phyloP scores from a whole-genome alignment of 1,284 basidiomycete species.

The Bondarzewia mesenterica region DNA sequence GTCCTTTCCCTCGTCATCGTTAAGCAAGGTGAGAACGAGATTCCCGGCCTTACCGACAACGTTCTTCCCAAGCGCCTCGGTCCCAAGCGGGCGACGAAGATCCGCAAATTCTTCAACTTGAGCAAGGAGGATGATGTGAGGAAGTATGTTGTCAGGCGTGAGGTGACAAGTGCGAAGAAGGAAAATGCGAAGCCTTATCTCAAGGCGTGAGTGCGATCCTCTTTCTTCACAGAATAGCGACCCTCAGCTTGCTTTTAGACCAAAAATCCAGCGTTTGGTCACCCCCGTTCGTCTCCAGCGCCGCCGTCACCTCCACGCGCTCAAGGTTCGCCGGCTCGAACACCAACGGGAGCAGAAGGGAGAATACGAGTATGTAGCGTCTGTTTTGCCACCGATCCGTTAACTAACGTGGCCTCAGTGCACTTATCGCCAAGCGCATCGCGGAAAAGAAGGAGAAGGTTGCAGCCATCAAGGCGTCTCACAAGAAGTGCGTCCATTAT shows the following conservation, averaged over 20 bases:
- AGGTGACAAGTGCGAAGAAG: conserved; percentile 89
- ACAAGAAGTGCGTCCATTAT: conserved; percentile 45
- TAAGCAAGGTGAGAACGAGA: conserved; percentile 93
- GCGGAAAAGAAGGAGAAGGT: conserved; percentile 90
- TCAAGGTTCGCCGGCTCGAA: conserved; percentile 87
- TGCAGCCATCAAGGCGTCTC: conserved; percentile 70
- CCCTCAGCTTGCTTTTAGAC: conserved; percentile 31
- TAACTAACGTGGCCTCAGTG: conserved; percentile 27
- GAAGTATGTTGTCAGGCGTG: conserved; percentile 92
- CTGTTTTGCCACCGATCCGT: background rate
- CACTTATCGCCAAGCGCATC: conserved; percentile 82
- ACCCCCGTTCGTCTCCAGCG: conserved; percentile 94
- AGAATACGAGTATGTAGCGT: conserved; percentile 71
- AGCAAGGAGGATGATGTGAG: conserved; percentile 97
- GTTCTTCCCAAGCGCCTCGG: conserved; percentile 94
- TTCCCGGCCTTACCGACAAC: conserved; percentile 89
- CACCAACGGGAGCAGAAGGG: conserved; percentile 91
- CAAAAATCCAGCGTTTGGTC: conserved; percentile 88
- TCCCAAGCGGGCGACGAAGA: conserved; percentile 93
- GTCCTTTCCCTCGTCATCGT: conserved; percentile 93
- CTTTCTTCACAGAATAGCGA: background rate
- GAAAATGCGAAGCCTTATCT: conserved; percentile 92
- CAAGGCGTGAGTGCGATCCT: conserved; percentile 84
- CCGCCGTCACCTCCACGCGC: conserved; percentile 86
- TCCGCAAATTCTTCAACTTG: conserved; percentile 97